Evolutionary conservation across 192 early-diverging fungal genomes (phyloP).

Genomic region (Coemansia sp.): DNA sequence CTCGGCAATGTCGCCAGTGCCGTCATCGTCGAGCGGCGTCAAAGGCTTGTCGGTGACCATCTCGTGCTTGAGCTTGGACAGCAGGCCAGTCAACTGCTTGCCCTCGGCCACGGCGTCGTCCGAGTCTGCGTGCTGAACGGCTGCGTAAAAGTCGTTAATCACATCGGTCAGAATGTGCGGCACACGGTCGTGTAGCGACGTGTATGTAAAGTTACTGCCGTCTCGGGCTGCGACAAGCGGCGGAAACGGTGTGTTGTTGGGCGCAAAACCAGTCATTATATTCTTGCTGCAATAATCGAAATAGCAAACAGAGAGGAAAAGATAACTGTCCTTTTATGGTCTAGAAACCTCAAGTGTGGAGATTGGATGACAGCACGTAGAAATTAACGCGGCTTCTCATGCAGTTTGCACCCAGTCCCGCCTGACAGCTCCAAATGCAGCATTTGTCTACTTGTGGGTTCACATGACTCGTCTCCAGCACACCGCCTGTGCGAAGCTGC

Average conservation of each 20-base stretch:
- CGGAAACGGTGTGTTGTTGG: conserved; percentile 58
- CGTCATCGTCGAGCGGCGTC: conserved; percentile 55
- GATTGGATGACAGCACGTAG: too few relatives aligned
- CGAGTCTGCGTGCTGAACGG: conserved; percentile 41
- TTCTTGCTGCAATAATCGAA: neutral
- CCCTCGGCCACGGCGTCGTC: conserved; percentile 58
- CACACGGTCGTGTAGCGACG: conserved; percentile 71
- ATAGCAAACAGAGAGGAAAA: neutral
- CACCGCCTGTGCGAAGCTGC: neutral
- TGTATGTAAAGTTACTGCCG: conserved; percentile 72
- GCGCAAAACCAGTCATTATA: conserved; percentile 34
- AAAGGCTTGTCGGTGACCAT: conserved; percentile 64
- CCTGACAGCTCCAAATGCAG: too few relatives aligned
- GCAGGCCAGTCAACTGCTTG: conserved; percentile 62
- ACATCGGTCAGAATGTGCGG: conserved; percentile 82
- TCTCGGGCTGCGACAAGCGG: conserved; percentile 65
- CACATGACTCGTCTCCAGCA: too few relatives aligned
- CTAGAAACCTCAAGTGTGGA: too few relatives aligned
- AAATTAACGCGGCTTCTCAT: too few relatives aligned
- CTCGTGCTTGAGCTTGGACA: conserved; percentile 72
- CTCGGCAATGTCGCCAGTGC: conserved; percentile 53
- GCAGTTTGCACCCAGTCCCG: too few relatives aligned
- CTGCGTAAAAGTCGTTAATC: conserved; percentile 68
- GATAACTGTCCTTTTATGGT: neutral
- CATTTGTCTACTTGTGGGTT: too few relatives aligned